Conservation (phyloP, 108 stramenopile species). For the Fragilaria crotonensis region DNA sequence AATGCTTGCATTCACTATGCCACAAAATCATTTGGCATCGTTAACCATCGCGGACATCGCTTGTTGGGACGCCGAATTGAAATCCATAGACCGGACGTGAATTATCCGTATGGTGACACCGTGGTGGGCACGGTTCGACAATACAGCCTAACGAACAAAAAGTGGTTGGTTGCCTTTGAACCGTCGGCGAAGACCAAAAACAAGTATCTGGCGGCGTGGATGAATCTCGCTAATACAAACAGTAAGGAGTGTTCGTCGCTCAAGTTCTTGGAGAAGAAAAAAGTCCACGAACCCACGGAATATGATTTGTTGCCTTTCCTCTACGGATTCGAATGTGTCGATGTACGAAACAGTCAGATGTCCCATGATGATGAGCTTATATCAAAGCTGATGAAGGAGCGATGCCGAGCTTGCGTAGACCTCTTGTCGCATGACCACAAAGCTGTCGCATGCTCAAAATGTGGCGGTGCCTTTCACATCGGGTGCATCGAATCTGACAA, state of each 20-base stretch:
- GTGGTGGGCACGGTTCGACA: conserved; percentile 36
- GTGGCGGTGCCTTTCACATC: conserved; percentile 32
- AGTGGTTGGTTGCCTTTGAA: conserved; percentile 48
- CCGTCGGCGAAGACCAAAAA: conserved; percentile 25
- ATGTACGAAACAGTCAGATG: conserved; percentile 11
- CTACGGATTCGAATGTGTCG: conserved; percentile 21
- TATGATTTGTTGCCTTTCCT: conserved; percentile 47
- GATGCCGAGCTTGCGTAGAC: conserved; percentile 44
- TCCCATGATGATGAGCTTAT: conserved; percentile 7
- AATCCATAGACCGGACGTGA: conserved; percentile 45
- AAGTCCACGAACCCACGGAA: conserved; percentile 3
- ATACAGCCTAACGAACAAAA: conserved; percentile 32
- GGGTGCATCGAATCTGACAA: conserved; percentile 49
- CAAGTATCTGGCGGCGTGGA: conserved; percentile 47
- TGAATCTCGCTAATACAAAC: too few relatives aligned
- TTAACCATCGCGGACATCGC: conserved; percentile 10
- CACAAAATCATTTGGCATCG: conserved; percentile 31
- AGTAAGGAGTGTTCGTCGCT: conserved; percentile 35
- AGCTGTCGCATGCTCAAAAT: conserved; percentile 27
- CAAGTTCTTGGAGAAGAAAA: conserved; percentile 28
- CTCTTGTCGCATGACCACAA: conserved; percentile 24
- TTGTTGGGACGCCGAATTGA: conserved; percentile 41
- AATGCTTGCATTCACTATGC: conserved; percentile 46
- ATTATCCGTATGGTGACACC: conserved; percentile 61
- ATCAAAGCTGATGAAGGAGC: conserved; percentile 1